phyloP scores from a whole-genome alignment of 2,329 filamentous ascomycete genomes.

The Corynespora cassiicola region DNA sequence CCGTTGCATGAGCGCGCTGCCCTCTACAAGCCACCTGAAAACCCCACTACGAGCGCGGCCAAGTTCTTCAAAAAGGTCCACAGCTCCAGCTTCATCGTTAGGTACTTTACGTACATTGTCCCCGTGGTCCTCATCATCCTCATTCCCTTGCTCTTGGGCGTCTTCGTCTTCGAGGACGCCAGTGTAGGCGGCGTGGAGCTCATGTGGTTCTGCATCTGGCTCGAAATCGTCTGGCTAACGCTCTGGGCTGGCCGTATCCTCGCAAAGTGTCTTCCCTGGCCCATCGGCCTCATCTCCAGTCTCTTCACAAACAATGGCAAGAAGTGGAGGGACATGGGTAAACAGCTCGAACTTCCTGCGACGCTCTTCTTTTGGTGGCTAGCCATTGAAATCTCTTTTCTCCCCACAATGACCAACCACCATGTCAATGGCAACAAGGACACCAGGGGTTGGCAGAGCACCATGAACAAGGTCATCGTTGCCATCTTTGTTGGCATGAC shows the following conservation, averaged over 20 bases:
- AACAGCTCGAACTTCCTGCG: slow-evolving; percentile 81
- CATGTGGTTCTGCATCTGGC: slow-evolving; percentile 94
- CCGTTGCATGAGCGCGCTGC: slow-evolving; percentile 72
- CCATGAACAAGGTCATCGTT: slow-evolving; percentile 85
- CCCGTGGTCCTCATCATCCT: slow-evolving; percentile 70
- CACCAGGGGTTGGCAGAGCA: slow-evolving; percentile 72
- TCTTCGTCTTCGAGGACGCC: slow-evolving; percentile 63
- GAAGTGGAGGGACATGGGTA: slow-evolving; percentile 91
- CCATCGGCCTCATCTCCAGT: slow-evolving; percentile 69
- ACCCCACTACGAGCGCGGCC: slow-evolving; percentile 67
- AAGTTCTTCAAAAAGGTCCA: slow-evolving; percentile 71
- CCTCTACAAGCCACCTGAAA: slow-evolving; percentile 68
- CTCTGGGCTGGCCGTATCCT: slow-evolving; percentile 79
- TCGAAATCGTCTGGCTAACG: slow-evolving; percentile 91
- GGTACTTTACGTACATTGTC: slow-evolving; percentile 75
- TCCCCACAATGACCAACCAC: slow-evolving; percentile 78
- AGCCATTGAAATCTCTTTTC: slow-evolving; percentile 82
- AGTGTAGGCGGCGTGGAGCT: slow-evolving; percentile 77
- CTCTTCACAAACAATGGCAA: slow-evolving; percentile 86
- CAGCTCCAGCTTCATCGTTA: slow-evolving; percentile 68
- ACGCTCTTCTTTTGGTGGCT: slow-evolving; percentile 94
- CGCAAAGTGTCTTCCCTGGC: slow-evolving; percentile 68
- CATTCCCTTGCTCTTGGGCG: slow-evolving; percentile 72
- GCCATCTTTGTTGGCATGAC: slow-evolving; percentile 79
- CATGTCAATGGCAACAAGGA: slow-evolving; percentile 60